A percentile compares a stretch with the other conserved stretches of the same genome.
Evolutionary conservation across 148 eudicot genomes (phyloP).

Genomic region (Persicaria tinctoria): DNA sequence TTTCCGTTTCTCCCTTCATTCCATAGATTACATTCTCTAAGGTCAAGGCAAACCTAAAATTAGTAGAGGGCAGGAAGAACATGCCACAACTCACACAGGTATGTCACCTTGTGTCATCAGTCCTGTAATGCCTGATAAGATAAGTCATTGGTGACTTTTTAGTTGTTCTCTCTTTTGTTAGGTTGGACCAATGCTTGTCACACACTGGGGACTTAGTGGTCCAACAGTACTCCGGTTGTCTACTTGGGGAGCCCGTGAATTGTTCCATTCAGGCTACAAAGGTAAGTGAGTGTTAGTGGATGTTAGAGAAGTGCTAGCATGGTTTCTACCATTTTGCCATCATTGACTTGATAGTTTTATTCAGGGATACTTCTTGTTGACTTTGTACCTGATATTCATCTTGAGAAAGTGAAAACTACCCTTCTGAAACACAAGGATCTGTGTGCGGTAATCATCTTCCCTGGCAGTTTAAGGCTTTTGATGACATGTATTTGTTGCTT

Average conservation of each 20-base stretch:
- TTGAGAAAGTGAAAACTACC: conserved; percentile 56
- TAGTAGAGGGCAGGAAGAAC: conserved; percentile 41
- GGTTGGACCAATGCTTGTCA: conserved; percentile 90
- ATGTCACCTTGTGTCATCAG: conserved; percentile 9
- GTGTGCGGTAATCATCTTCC: conserved; percentile 44
- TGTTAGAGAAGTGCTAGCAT: not conserved
- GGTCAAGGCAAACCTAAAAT: conserved; percentile 72
- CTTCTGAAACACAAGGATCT: conserved; percentile 59
- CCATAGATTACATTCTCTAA: conserved; percentile 66
- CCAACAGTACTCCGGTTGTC: conserved; percentile 88
- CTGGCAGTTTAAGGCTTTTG: not conserved
- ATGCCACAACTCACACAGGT: conserved; percentile 75
- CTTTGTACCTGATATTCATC: conserved; percentile 61
- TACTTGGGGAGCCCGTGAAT: conserved; percentile 92
- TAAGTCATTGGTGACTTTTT: not conserved
- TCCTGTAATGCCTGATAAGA: not conserved
- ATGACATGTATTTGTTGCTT: not conserved
- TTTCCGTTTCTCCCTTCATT: conserved; percentile 2
- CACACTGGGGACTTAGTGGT: conserved; percentile 99
- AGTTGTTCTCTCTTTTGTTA: conserved; percentile 13
- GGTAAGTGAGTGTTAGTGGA: conserved; percentile 23
- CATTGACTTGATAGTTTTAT: conserved; percentile 10
- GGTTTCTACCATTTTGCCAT: not conserved
- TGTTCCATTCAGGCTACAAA: conserved; percentile 47
- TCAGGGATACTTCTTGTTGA: conserved; percentile 73